Conservation (phyloP, 192 early-diverging fungal species). For the Linnemannia exigua region DNA sequence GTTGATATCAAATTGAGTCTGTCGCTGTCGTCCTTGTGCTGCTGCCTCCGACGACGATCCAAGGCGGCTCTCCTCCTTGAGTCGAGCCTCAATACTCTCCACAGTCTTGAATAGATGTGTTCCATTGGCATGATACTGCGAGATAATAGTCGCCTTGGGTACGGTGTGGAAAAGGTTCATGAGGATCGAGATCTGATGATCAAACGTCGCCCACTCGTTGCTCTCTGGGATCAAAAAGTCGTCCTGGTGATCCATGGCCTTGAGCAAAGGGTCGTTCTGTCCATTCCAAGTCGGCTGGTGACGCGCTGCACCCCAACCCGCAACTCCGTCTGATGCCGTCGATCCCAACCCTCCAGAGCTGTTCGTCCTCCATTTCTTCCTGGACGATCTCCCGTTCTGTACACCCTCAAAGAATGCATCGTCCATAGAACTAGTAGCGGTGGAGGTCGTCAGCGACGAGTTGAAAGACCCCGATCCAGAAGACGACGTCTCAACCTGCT, state of each 20-base stretch:
- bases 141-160: constrained; percentile 42
- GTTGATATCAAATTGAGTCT: constrained; percentile 46
- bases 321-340: not conserved
- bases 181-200: constrained; percentile 49
- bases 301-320: constrained; percentile 16
- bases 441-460: constrained; percentile 18
- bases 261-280: constrained; percentile 28
- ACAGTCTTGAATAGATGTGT: constrained; percentile 45
- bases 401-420: constrained; percentile 34
- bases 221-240: constrained; percentile 52
- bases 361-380: constrained; percentile 15
- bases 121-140: constrained; percentile 46
- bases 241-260: constrained; percentile 33
- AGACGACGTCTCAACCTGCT: constrained; percentile 48
- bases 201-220: constrained; percentile 55
- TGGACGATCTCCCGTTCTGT: not conserved
- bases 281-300: constrained; percentile 9
- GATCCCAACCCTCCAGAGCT: not conserved
- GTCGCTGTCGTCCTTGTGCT: constrained; percentile 20
- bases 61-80: constrained; percentile 28
- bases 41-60: not conserved
- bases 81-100: constrained; percentile 35
- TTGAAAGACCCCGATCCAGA: constrained; percentile 36
- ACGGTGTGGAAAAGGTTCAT: constrained; percentile 51
- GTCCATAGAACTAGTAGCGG: constrained; percentile 31